phyloP scores from a whole-genome alignment of 2,329 filamentous ascomycete species.

The Colletotrichum sidae region DNA sequence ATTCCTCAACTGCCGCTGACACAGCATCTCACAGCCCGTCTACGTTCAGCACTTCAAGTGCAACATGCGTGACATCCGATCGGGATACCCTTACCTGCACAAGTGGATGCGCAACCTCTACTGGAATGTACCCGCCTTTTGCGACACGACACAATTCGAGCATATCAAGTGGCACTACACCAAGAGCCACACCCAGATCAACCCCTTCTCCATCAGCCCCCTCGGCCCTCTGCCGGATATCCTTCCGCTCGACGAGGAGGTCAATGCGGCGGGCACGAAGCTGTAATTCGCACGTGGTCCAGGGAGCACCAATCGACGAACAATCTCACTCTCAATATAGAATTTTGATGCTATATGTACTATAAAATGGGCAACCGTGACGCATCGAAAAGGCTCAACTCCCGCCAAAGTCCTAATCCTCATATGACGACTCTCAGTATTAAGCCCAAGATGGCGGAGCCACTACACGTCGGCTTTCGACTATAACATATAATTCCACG shows the following conservation, averaged over 20 bases:
- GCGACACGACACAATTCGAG: slow-evolving; percentile 87
- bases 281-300: neutral
- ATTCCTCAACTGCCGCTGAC: neutral
- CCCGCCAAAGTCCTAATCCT: neutral
- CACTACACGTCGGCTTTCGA: no score
- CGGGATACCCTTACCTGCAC: slow-evolving; percentile 85
- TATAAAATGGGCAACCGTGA: neutral
- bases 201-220: slow-evolving; percentile 80
- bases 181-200: slow-evolving; percentile 73
- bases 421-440: no score
- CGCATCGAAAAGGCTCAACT: slow-evolving; percentile 4
- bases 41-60: slow-evolving; percentile 93
- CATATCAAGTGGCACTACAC: slow-evolving; percentile 90
- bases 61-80: slow-evolving; percentile 86
- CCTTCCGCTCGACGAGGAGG: slow-evolving; percentile 81
- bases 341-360: slow-evolving; percentile 4
- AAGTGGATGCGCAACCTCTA: slow-evolving; percentile 86
- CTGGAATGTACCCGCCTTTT: slow-evolving; percentile 84
- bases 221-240: slow-evolving; percentile 88
- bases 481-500: no score
- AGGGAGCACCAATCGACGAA: no score
- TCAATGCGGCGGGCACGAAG: slow-evolving; percentile 62
- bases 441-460: no score
- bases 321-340: no score
- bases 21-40: slow-evolving; percentile 58